phyloP scores from a whole-genome alignment of 306 rosid species.

The Fragaria ananassa region DNA sequence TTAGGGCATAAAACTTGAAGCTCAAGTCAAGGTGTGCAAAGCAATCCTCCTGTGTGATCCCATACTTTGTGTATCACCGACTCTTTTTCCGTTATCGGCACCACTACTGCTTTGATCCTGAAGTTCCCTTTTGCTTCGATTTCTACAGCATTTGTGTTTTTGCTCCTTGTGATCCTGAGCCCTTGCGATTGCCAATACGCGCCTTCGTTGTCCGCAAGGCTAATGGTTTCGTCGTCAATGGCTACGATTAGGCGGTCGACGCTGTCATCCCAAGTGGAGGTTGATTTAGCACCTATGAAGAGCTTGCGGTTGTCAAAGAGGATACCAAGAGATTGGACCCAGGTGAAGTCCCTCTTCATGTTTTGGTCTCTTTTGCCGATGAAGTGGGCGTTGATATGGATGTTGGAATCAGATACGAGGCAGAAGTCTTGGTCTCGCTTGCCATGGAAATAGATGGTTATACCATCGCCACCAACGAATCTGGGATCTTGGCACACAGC shows the following conservation, averaged over 20 bases:
- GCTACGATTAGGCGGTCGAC: slow-evolving; percentile 23
- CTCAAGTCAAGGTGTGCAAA: slow-evolving; percentile 36
- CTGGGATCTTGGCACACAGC: slow-evolving; percentile 44
- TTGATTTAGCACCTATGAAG: slow-evolving; percentile 25
- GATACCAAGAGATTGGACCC: slow-evolving; percentile 36
- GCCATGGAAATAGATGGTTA: slow-evolving; percentile 49
- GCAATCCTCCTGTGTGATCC: slow-evolving; percentile 27
- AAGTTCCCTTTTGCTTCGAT: slow-evolving; percentile 23
- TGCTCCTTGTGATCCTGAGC: slow-evolving; percentile 1
- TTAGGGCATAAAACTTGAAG: slow-evolving; percentile 30
- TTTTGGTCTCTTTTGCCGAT: slow-evolving; percentile 26
- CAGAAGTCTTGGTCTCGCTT: slow-evolving; percentile 32
- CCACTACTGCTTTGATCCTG: slow-evolving; percentile 27
- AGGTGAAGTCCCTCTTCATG: slow-evolving; percentile 60
- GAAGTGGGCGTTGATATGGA: slow-evolving; percentile 39
- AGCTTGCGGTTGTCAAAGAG: slow-evolving; percentile 28
- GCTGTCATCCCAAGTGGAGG: slow-evolving; percentile 23
- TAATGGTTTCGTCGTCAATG: slow-evolving; percentile 15
- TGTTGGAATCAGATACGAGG: slow-evolving; percentile 29
- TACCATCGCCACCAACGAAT: slow-evolving; percentile 62
- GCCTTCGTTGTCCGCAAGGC: slow-evolving; percentile 11
- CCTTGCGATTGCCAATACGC: slow-evolving; percentile 17
- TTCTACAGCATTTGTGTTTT: slow-evolving; percentile 16
- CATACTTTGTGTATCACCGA: slow-evolving; percentile 20
- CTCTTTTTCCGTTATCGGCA: slow-evolving; percentile 24